Percentiles rank a stretch among this genome's conserved stretches.
phyloP scores from a whole-genome alignment of 2,329 filamentous ascomycete species.

The Cytospora paraplurivora region DNA sequence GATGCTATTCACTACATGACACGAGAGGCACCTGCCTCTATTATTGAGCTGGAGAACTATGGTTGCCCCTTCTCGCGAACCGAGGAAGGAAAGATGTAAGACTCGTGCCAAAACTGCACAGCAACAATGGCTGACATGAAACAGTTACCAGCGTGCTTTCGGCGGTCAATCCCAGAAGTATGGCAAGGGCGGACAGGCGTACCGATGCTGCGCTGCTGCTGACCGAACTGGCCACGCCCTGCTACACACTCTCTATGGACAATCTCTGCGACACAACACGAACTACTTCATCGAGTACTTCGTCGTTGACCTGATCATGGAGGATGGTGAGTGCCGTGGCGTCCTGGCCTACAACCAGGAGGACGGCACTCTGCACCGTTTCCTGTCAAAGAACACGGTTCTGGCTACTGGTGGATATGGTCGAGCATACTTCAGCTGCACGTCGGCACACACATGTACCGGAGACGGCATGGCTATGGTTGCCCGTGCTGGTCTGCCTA shows the following conservation, averaged over 20 bases:
- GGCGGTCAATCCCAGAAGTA: slow-evolving; percentile 95
- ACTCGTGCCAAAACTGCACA: slow-evolving; percentile 16
- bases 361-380: slow-evolving; percentile 95
- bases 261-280: slow-evolving; percentile 95
- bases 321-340: slow-evolving; percentile 94
- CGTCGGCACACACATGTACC: slow-evolving; percentile 96
- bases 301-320: slow-evolving; percentile 94
- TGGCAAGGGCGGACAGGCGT: slow-evolving; percentile 96
- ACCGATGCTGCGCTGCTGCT: slow-evolving; percentile 93
- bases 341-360: slow-evolving; percentile 98
- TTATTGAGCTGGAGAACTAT: slow-evolving; percentile 96
- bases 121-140: slow-evolving; percentile 31
- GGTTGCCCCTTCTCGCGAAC: slow-evolving; percentile 96
- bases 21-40: slow-evolving; percentile 85
- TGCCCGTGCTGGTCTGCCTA: slow-evolving; percentile 92
- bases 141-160: slow-evolving; percentile 93
- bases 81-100: slow-evolving; percentile 90
- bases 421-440: slow-evolving; percentile 97
- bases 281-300: slow-evolving; percentile 99
- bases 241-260: slow-evolving; percentile 96
- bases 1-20: slow-evolving; percentile 99
- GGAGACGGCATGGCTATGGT: slow-evolving; percentile 99
- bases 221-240: slow-evolving; percentile 97
- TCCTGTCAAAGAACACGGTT: slow-evolving; percentile 95
- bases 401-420: slow-evolving; percentile 97